A percentile compares a stretch with the other conserved stretches of the same genome.
These are phyloP conservation scores for Hericium rajendrae DNA, from an alignment of 768 basidiomycete genomes.

Conservation along the genomic window DNA sequence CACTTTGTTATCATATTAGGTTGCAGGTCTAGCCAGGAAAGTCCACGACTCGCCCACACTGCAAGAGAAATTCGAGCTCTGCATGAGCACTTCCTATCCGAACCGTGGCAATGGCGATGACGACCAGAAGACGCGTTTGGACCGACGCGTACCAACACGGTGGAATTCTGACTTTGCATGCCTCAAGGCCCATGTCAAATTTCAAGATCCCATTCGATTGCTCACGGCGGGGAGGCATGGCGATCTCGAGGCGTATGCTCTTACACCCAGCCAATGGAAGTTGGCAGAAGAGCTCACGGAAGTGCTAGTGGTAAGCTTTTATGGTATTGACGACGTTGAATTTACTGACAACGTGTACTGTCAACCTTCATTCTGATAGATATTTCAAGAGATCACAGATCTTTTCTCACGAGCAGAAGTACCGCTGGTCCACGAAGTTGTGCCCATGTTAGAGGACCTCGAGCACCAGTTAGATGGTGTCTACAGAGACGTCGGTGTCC, in stretches of 20 bases:
- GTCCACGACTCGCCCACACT: slow-evolving; percentile 20
- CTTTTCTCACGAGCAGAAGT: slow-evolving; percentile 18
- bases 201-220: slow-evolving; percentile 16
- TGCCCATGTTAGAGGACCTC: slow-evolving; percentile 12
- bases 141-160: slow-evolving; percentile 20
- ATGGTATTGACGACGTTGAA: no score
- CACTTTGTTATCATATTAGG: no score
- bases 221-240: slow-evolving; percentile 8
- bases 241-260: background rate
- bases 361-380: slow-evolving; percentile 6
- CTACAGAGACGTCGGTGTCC: background rate
- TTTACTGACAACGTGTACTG: background rate
- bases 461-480: slow-evolving; percentile 3
- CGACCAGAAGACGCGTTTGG: slow-evolving; percentile 13
- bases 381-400: slow-evolving; percentile 17
- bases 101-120: no score
- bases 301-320: no score
- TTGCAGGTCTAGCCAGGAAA: slow-evolving; percentile 19
- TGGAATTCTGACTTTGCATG: slow-evolving; percentile 26
- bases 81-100: no score
- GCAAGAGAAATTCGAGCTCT: slow-evolving; percentile 18
- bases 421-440: slow-evolving; percentile 9
- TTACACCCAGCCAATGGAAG: background rate
- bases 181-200: slow-evolving; percentile 19
- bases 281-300: slow-evolving; percentile 18